Base-by-base conservation (phyloP, 176 grass and related monocot genomes). In the Ananas comosus region DNA sequence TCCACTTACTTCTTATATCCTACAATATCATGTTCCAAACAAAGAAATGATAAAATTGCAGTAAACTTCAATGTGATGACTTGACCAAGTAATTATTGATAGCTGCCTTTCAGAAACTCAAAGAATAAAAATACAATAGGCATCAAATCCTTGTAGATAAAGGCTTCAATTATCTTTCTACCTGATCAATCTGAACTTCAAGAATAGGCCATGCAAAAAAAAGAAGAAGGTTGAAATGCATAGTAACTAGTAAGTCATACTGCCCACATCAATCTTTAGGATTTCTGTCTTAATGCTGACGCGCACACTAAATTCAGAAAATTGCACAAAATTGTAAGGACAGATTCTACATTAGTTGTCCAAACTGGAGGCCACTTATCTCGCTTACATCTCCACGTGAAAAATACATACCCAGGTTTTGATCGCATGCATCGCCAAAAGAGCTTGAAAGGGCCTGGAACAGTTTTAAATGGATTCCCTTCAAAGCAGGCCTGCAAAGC, bases 381-480 rank as follows among this genome's bases (percentile, higher is more conserved):
- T 42, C 33, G 5, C 33, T 42, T 42, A 42, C 33, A 42, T 42
- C 33, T 6, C 5, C 4, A 5, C 33, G 33, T 42, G 56, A 61
- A 18, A 18, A 16, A 56, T 2, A 1, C 64, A 53, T 86, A 93
- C 94, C 94, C 89, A 58, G 80, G 94, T 75, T 97, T 90, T 0
- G 89, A 90, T 10, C 68, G 79, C 86, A 97, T 93, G 80, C 89
- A 97, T 73, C 74, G 74, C 74, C 77, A 97, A 72, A 97, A 93
- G 52, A 97, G 80, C 82, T 88, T 93, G 78, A 90, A 90, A 56
- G 94, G 94, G 51, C 89, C 82, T 1, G 94, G 94, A 74, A 93
- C 86, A 72, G 84, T 97, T 76, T 93, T 90, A 70, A 99, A 99
- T 47, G 80, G 89, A 56, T 99, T 99, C 75, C 94, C 89, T 88